Conservation (phyloP, 192 early-diverging fungal genomes). For the Backusella tarrabulga region DNA sequence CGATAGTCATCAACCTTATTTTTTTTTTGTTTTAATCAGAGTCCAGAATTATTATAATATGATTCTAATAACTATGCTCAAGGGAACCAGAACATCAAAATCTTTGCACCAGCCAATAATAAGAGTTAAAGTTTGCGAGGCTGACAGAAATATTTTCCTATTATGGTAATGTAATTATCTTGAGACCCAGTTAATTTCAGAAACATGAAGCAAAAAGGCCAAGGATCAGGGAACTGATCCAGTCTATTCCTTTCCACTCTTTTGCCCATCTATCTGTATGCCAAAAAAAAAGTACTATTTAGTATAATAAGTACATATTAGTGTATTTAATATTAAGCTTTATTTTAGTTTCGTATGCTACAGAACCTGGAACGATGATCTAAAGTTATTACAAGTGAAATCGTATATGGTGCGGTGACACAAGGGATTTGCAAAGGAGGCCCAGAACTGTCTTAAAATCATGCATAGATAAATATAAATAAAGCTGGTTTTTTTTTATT, state of each 20-base stretch:
- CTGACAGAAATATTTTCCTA: background rate
- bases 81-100: background rate
- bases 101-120: background rate
- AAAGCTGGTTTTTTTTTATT: background rate
- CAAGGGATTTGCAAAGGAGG: background rate
- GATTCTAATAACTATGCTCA: background rate
- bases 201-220: background rate
- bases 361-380: background rate
- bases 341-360: background rate
- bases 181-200: background rate
- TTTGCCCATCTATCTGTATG: background rate
- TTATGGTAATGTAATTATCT: background rate
- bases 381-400: background rate
- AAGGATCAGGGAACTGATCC: background rate
- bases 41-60: background rate
- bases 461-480: background rate
- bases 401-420: background rate
- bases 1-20: background rate
- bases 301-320: background rate
- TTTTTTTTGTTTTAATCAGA: background rate
- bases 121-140: background rate
- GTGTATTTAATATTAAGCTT: background rate
- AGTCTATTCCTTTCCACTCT: background rate
- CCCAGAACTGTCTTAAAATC: constrained; percentile 1
- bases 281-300: background rate